Percentiles rank a stretch among this genome's conserved stretches.
phyloP scores from a whole-genome alignment of 75 land plant species.

The Adiantum capillusveneris region DNA sequence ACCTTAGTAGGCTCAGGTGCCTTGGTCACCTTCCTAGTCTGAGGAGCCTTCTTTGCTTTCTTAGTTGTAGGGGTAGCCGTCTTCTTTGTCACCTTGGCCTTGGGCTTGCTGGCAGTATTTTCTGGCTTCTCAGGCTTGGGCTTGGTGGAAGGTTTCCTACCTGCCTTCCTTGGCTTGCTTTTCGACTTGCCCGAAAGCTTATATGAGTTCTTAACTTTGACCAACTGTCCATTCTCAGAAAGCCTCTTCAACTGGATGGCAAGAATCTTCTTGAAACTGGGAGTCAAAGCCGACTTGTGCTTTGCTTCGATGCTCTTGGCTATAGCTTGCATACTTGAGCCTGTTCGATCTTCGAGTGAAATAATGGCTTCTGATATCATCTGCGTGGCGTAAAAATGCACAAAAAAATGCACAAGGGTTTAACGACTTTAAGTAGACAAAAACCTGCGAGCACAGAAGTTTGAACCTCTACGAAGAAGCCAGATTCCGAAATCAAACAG shows the following conservation, averaged over 20 bases:
- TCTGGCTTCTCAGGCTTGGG: not conserved
- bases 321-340: conserved; percentile 81
- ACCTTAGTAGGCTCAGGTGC: conserved; percentile 3
- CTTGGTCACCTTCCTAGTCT: not conserved
- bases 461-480: too few relatives aligned
- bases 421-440: too few relatives aligned
- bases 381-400: too few relatives aligned
- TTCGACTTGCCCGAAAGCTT: conserved; percentile 47
- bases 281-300: conserved; percentile 37
- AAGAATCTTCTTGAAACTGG: conserved; percentile 63
- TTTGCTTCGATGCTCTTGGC: conserved; percentile 73
- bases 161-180: not conserved
- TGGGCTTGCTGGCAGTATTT: not conserved
- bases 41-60: too few relatives aligned
- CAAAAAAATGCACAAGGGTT: too few relatives aligned
- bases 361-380: conserved; percentile 74
- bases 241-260: conserved; percentile 50
- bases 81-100: too few relatives aligned
- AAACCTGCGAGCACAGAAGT: too few relatives aligned
- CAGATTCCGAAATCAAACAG: too few relatives aligned
- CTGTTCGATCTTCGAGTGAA: conserved; percentile 60
- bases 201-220: conserved; percentile 66
- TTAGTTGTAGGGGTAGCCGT: too few relatives aligned
- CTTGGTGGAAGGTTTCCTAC: not conserved
- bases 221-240: conserved; percentile 42